These are phyloP conservation scores for Mortierella sp. DNA, from an alignment of 371 early-diverging fungal genomes.

Conservation along the genomic window DNA sequence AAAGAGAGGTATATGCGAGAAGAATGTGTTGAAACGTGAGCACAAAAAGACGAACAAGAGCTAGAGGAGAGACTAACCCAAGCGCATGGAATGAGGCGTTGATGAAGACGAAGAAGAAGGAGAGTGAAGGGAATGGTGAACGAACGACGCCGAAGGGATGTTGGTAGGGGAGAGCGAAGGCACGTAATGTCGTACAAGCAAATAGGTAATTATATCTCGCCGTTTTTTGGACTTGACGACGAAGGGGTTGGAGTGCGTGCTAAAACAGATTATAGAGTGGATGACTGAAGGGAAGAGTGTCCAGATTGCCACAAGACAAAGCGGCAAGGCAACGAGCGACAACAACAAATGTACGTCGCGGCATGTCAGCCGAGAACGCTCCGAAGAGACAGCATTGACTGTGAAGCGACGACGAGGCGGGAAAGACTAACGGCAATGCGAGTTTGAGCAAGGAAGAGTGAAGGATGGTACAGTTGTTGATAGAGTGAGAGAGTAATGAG, in stretches of 20 bases:
- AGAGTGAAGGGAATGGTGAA: too few relatives aligned
- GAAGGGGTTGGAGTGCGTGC: not conserved
- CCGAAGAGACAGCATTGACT: not conserved
- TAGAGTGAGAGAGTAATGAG: not conserved
- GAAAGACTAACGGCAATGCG: not conserved
- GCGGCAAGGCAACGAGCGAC: not conserved
- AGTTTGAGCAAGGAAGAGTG: not conserved
- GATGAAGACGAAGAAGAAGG: not conserved
- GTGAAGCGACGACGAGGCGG: too few relatives aligned
- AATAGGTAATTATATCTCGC: not conserved
- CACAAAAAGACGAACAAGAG: too few relatives aligned
- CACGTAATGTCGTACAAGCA: not conserved
- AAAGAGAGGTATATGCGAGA: not conserved
- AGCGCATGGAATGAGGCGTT: not conserved
- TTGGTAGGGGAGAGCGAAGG: not conserved
- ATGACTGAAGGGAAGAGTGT: not conserved
- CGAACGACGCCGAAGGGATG: not conserved
- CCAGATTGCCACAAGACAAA: not conserved
- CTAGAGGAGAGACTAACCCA: too few relatives aligned
- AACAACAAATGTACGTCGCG: not conserved
- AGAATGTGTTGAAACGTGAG: too few relatives aligned
- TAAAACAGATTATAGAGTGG: not conserved
- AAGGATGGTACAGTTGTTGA: not conserved
- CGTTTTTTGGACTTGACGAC: constrained; percentile 1
- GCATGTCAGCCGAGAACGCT: not conserved